Percentiles rank a stretch among this genome's conserved stretches.
Evolutionary conservation across 202 grass and related monocot genomes (phyloP).

Genomic region (Panicum virgatum): DNA sequence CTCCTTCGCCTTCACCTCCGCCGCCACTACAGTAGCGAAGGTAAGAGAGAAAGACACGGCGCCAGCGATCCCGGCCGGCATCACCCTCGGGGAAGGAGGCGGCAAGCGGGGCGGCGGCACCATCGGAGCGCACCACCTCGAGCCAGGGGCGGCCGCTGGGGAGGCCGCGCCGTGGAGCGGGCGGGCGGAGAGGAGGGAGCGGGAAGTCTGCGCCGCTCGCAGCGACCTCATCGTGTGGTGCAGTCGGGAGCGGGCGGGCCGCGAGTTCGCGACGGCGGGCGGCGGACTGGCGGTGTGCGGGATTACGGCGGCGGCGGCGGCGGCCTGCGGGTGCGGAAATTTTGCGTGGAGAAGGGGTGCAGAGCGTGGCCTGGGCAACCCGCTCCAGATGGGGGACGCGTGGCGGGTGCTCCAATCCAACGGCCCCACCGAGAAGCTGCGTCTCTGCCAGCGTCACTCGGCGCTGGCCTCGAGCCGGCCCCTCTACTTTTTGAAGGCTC

Average conservation of each 20-base stretch:
- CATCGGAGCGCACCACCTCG: slow-evolving; percentile 21
- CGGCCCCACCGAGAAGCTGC: too few relatives aligned
- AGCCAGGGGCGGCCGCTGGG: background rate
- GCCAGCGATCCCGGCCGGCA: slow-evolving; percentile 61
- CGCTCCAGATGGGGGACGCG: too few relatives aligned
- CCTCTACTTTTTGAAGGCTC: too few relatives aligned
- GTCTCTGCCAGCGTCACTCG: too few relatives aligned
- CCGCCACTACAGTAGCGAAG: slow-evolving; percentile 57
- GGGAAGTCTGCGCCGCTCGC: slow-evolving; percentile 48
- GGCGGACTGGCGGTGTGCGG: too few relatives aligned
- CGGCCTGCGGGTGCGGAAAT: background rate
- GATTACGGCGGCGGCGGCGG: background rate
- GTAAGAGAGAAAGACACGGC: slow-evolving; percentile 80
- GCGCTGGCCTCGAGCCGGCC: too few relatives aligned
- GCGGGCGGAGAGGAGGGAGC: slow-evolving; percentile 45
- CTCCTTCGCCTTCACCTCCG: slow-evolving; percentile 75
- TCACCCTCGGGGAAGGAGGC: slow-evolving; percentile 29
- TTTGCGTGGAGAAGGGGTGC: background rate
- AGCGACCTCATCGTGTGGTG: slow-evolving; percentile 49
- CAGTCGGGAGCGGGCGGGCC: background rate
- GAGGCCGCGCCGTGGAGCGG: slow-evolving; percentile 19
- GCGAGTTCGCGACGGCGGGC: too few relatives aligned
- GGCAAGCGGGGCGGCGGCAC: background rate
- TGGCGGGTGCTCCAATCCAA: too few relatives aligned
- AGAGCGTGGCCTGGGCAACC: too few relatives aligned